phyloP scores from a whole-genome alignment of 352 stramenopile species.

The Globisporangium carolinianum region DNA sequence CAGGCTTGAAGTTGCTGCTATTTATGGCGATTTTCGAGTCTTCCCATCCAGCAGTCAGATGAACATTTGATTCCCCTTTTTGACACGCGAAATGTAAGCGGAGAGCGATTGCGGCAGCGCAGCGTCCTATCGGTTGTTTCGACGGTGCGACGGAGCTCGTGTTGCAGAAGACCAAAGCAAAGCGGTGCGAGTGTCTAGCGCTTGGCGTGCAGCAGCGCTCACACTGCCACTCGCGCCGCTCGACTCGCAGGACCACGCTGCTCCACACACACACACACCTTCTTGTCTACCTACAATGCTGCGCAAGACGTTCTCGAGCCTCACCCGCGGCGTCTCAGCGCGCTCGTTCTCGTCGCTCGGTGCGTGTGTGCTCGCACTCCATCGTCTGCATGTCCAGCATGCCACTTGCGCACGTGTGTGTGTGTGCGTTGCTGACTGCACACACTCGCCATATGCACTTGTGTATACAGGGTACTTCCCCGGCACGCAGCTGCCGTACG shows the following conservation, averaged over 20 bases:
- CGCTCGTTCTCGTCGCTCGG: conserved; percentile 29
- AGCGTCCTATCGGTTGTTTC: background rate
- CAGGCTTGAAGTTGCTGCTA: background rate
- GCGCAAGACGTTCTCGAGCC: conserved; percentile 13
- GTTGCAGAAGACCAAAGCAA: background rate
- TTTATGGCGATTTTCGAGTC: background rate
- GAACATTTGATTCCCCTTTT: too few species aligned
- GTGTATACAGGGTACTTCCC: conserved; percentile 51
- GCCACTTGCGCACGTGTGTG: background rate
- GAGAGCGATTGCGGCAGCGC: too few species aligned
- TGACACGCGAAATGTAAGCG: too few species aligned
- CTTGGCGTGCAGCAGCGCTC: background rate
- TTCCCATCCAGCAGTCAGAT: too few species aligned
- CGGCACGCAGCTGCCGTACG: conserved; percentile 84
- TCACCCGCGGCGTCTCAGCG: conserved; percentile 6
- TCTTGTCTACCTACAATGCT: conserved; percentile 1
- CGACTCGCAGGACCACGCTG: too few species aligned
- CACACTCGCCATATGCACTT: background rate
- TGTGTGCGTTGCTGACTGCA: background rate
- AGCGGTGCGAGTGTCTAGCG: background rate
- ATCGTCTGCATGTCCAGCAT: background rate
- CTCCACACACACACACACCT: background rate
- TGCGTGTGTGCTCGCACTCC: conserved; percentile 1
- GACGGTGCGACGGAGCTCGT: background rate
- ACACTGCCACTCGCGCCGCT: background rate